Percentiles rank a stretch among this genome's conserved stretches.
These are phyloP conservation scores for Lunasporangiospora selenospora DNA, from an alignment of 192 early-diverging fungal genomes.

Conservation along the genomic window DNA sequence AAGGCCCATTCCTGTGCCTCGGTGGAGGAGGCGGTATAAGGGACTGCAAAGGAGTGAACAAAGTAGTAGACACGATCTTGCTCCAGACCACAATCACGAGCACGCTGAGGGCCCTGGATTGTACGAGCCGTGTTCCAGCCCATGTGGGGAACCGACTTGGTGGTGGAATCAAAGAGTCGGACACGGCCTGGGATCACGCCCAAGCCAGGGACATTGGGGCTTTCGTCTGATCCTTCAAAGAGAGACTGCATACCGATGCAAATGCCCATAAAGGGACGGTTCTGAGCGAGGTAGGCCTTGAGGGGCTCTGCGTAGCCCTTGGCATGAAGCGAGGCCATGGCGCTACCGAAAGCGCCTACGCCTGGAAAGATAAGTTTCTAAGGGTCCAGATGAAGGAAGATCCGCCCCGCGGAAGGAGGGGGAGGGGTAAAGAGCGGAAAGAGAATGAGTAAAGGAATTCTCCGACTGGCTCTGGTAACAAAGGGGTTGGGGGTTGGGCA, in stretches of 20 bases:
- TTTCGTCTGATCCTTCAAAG: conserved; percentile 92
- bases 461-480: too few relatives aligned
- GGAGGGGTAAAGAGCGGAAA: background rate
- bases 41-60: conserved; percentile 95
- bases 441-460: too few relatives aligned
- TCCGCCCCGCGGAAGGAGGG: background rate
- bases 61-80: conserved; percentile 84
- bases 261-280: conserved; percentile 96
- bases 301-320: conserved; percentile 86
- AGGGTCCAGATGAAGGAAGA: background rate
- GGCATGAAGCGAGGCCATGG: conserved; percentile 76
- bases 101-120: conserved; percentile 37
- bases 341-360: conserved; percentile 96
- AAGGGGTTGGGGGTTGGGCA: too few relatives aligned
- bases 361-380: conserved; percentile 99
- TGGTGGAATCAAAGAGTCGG: conserved; percentile 65
- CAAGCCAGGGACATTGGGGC: conserved; percentile 77
- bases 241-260: conserved; percentile 98
- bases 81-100: conserved; percentile 25
- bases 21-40: conserved; percentile 50
- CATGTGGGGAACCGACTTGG: conserved; percentile 97
- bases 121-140: conserved; percentile 88
- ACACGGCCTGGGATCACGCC: conserved; percentile 82
- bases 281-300: conserved; percentile 81
- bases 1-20: conserved; percentile 75